Percentiles rank a stretch among this genome's conserved stretches.
These are phyloP conservation scores for Leptosphaerulina australis DNA, from an alignment of 2,329 filamentous ascomycete species.

Conservation along the genomic window DNA sequence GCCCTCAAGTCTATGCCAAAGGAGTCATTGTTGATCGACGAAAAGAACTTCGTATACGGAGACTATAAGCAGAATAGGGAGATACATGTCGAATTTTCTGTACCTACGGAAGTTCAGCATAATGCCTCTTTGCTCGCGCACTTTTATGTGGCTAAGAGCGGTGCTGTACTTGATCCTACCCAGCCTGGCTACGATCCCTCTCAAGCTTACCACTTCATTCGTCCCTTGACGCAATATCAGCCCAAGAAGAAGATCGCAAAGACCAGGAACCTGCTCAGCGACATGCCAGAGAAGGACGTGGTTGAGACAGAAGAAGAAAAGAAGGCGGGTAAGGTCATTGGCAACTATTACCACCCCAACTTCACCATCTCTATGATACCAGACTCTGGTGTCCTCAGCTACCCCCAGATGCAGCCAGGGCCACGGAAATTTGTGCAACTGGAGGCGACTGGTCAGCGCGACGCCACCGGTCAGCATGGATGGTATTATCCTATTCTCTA, in stretches of 20 bases:
- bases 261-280: constrained; percentile 79
- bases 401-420: constrained; percentile 71
- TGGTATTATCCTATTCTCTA: constrained; percentile 95
- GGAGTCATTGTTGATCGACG: constrained; percentile 75
- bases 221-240: constrained; percentile 86
- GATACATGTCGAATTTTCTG: constrained; percentile 75
- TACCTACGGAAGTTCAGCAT: constrained; percentile 81
- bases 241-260: constrained; percentile 89
- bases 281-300: constrained; percentile 54
- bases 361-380: constrained; percentile 88
- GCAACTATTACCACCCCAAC: constrained; percentile 94
- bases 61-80: constrained; percentile 80
- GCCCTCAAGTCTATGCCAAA: constrained; percentile 69
- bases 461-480: constrained; percentile 81
- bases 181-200: constrained; percentile 72
- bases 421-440: constrained; percentile 78
- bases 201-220: constrained; percentile 81
- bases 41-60: constrained; percentile 79
- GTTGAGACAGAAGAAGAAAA: constrained; percentile 58
- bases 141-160: constrained; percentile 83
- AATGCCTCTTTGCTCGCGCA: constrained; percentile 96
- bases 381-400: constrained; percentile 73
- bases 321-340: constrained; percentile 70
- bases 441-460: constrained; percentile 80
- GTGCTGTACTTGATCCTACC: constrained; percentile 76